Evolutionary conservation across 768 basidiomycete species (phyloP).

Genomic region (Rhodotorula babjevae): DNA sequence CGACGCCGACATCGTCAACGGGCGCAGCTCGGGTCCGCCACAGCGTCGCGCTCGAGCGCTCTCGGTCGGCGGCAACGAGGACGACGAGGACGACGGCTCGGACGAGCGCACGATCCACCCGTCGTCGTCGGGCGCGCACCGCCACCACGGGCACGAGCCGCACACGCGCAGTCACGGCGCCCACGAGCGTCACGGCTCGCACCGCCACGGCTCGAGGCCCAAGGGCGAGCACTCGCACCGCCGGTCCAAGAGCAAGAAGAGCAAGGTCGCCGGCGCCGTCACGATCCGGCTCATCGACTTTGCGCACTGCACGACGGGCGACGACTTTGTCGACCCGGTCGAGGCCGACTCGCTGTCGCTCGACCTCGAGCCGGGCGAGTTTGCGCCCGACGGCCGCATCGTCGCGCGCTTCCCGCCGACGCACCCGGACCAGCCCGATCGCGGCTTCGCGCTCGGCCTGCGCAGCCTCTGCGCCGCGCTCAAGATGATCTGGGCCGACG

Average conservation of each 20-base stretch:
- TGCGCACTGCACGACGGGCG: slow-evolving; percentile 93
- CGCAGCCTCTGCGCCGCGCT: slow-evolving; percentile 71
- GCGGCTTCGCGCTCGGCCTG: slow-evolving; percentile 88
- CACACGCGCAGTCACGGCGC: too few species aligned
- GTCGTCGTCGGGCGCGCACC: neutral
- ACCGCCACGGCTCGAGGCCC: neutral
- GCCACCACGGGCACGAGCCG: too few species aligned
- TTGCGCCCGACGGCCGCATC: slow-evolving; percentile 68
- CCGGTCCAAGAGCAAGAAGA: slow-evolving; percentile 72
- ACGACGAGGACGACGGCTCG: slow-evolving; percentile 34
- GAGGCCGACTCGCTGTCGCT: slow-evolving; percentile 55
- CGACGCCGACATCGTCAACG: neutral
- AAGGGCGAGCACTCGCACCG: slow-evolving; percentile 7
- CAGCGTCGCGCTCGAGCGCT: slow-evolving; percentile 17
- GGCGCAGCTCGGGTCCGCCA: too few species aligned
- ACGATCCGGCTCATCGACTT: slow-evolving; percentile 97
- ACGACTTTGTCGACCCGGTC: slow-evolving; percentile 64
- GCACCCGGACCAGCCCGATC: slow-evolving; percentile 79
- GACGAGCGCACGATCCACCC: neutral
- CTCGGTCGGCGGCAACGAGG: slow-evolving; percentile 36
- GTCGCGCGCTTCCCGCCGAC: slow-evolving; percentile 93
- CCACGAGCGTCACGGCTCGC: slow-evolving; percentile 1
- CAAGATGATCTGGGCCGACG: slow-evolving; percentile 80
- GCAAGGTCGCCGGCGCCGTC: slow-evolving; percentile 74
- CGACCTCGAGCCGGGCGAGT: slow-evolving; percentile 50